Conservation (phyloP, 176 grass and related monocot species). For the Oryza nivara region DNA sequence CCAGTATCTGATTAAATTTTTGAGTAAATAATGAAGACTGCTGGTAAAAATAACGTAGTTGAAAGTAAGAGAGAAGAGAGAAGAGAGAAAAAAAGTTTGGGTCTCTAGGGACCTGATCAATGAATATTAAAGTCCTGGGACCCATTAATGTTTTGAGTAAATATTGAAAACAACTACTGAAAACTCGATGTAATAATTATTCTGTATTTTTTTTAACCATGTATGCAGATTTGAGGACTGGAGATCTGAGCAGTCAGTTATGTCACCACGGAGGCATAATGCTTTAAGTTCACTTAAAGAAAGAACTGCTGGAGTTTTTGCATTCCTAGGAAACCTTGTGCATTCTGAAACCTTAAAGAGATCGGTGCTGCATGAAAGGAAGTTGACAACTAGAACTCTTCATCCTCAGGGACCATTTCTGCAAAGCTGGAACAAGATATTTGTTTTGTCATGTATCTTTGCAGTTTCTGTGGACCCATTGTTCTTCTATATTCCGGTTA, state of each 20-base stretch:
- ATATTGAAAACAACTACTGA: not conserved
- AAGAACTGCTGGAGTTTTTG: conserved; percentile 49
- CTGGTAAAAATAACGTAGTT: not conserved
- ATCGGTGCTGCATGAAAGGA: conserved; percentile 47
- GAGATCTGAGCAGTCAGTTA: conserved; percentile 70
- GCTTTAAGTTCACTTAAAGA: conserved; percentile 47
- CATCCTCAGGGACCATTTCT: conserved; percentile 93
- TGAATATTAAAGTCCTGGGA: not conserved
- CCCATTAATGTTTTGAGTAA: conserved; percentile 11
- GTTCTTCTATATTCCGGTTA: conserved; percentile 88
- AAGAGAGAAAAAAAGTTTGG: not conserved
- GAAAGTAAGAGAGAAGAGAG: not conserved
- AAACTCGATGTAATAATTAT: conserved; percentile 5
- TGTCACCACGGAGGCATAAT: conserved; percentile 49
- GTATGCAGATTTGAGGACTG: conserved; percentile 76
- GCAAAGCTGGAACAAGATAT: conserved; percentile 96
- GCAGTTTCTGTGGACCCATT: conserved; percentile 89
- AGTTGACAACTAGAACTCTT: conserved; percentile 49
- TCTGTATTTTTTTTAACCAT: conserved; percentile 39
- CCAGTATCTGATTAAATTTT: no score
- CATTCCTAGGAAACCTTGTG: conserved; percentile 56
- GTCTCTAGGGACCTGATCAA: not conserved
- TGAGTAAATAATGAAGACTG: not conserved
- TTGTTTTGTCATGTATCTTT: conserved; percentile 85
- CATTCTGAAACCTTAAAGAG: conserved; percentile 47